Evolutionary conservation across 2,329 filamentous ascomycete species (phyloP).

Genomic region (Fusarium multiceps): DNA sequence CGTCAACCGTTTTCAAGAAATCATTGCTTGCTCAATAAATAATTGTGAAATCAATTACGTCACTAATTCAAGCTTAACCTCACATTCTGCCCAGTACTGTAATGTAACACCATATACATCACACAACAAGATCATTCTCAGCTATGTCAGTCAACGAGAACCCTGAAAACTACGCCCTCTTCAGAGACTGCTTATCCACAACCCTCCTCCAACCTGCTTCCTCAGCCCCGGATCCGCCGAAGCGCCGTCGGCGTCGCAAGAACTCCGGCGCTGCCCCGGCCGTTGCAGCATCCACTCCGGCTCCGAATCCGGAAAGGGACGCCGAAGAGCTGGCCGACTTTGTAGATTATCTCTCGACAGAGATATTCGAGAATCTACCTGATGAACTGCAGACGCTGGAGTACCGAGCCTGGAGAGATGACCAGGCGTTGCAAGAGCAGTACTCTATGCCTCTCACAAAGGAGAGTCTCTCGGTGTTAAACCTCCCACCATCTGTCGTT

Average conservation of each 20-base stretch:
- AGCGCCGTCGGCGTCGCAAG: constrained; percentile 55
- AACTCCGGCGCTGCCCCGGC: constrained; percentile 18
- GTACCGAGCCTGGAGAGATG: constrained; percentile 63
- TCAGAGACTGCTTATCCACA: constrained; percentile 79
- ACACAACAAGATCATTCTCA: not conserved
- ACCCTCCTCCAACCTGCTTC: constrained; percentile 72
- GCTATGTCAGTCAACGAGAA: constrained; percentile 40
- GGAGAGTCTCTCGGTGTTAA: constrained; percentile 63
- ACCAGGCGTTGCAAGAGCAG: constrained; percentile 58
- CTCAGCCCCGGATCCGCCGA: constrained; percentile 54
- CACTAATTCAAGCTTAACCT: constrained; percentile 7
- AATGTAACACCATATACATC: constrained; percentile 1
- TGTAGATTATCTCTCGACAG: constrained; percentile 78
- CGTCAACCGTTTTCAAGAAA: not conserved
- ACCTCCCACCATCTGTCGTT: constrained; percentile 63
- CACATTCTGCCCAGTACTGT: not conserved
- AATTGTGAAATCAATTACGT: constrained; percentile 36
- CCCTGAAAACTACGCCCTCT: constrained; percentile 63
- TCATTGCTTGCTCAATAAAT: not conserved
- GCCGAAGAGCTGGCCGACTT: constrained; percentile 82
- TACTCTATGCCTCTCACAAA: constrained; percentile 70
- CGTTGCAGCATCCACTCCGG: constrained; percentile 23
- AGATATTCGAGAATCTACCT: constrained; percentile 76
- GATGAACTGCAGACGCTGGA: constrained; percentile 68
- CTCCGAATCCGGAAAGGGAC: constrained; percentile 46